Base-by-base conservation (phyloP, 371 early-diverging fungal species). In the Gilbertella persicaria region DNA sequence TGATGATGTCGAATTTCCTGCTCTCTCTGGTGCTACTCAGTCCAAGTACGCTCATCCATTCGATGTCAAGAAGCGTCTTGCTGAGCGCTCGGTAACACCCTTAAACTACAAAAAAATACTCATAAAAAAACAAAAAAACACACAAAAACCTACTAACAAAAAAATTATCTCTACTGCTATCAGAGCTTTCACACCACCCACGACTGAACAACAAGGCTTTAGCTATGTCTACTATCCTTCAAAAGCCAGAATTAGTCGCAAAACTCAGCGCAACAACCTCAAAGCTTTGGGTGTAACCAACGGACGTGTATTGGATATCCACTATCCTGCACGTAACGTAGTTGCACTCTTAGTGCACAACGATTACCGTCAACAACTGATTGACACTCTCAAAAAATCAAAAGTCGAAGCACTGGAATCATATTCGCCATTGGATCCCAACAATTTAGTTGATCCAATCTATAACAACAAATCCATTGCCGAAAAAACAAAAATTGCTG, bases 361-460 rank as follows among this genome's bases (percentile, higher is more conserved):
- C n/a, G n/a, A 37, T 13, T 48, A 48, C n/a, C 17, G n/a, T n/a
- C 8, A 23, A n/a, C 37, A 48, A n/a, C 24, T 48, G 16, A 24
- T 12, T 16, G 19, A 5, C 4, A 7, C 7, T 3, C 24, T 44
- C 4, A 24, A 8, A 12, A 26, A 26, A n/a, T 4, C 16, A 12
- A 8, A 26, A 14, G 16, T 44, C 26, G 26, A 24, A 2, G 13
- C 28, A 14, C 13, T 14, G 4, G 28, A 44, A 9, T 3, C 5
- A 13, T 26, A 26, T 16, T 16, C 29, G 6, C 29, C 33, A 5
- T 3, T 14, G 14, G 19, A 21, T 45, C 19, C 45, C 2, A 23
- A 4, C 26, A 7, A 3, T 13, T 4, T 25, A 2, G 10, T 25
- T 5, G 13, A 43, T 25, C 23, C 43, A 3, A 5, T 3, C 2